phyloP scores from a whole-genome alignment of 192 early-diverging fungal genomes.

The Anaeromyces robustus region DNA sequence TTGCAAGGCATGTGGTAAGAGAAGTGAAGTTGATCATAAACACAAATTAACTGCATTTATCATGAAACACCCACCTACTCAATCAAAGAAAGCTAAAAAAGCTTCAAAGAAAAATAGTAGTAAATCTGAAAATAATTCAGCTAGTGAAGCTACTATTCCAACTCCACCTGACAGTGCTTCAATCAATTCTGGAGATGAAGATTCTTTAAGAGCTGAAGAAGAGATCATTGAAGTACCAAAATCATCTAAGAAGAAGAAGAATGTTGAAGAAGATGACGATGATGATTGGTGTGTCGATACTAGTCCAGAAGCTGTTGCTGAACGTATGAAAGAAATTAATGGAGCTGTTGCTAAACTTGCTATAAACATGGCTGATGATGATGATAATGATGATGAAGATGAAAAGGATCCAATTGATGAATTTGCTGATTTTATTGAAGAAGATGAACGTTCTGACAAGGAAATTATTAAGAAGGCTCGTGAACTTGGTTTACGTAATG shows the following conservation, averaged over 20 bases:
- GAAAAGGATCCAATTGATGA: constrained; percentile 8
- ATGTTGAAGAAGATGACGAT: constrained; percentile 44
- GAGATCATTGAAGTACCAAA: constrained; percentile 47
- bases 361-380: constrained; percentile 1
- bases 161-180: constrained; percentile 18
- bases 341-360: constrained; percentile 24
- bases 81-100: constrained; percentile 29
- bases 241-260: constrained; percentile 27
- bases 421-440: background rate
- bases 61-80: constrained; percentile 75
- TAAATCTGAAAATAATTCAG: constrained; percentile 24
- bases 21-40: constrained; percentile 64
- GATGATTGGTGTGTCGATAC: constrained; percentile 70
- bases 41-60: constrained; percentile 84
- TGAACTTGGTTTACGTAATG: constrained; percentile 60
- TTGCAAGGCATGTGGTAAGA: constrained; percentile 87
- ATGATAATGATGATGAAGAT: constrained; percentile 40
- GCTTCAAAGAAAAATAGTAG: constrained; percentile 32
- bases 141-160: constrained; percentile 17
- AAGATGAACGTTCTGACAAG: background rate
- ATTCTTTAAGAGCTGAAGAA: constrained; percentile 40
- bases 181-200: constrained; percentile 30
- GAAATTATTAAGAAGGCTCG: constrained; percentile 31
- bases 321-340: constrained; percentile 48
- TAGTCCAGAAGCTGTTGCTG: constrained; percentile 56